Base-by-base conservation (phyloP, 352 stramenopile genomes). In the Phytophthora pinifolia region DNA sequence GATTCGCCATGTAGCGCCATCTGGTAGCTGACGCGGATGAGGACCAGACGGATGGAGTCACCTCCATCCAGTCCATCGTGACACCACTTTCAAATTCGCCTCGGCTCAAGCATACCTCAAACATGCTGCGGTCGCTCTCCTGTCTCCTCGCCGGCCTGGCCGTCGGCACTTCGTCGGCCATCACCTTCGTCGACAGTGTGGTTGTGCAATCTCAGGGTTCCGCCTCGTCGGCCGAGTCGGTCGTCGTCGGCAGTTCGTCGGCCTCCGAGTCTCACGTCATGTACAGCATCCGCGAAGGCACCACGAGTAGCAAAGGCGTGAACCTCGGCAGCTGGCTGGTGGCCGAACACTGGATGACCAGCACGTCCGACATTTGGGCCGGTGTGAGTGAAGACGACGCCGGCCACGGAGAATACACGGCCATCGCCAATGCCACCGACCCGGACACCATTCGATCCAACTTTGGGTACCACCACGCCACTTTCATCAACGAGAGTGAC, bases 271-370 rank as follows among this genome's bases (percentile, higher is more conserved):
- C 42, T 3, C 83, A 93, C 48, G 50, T 93, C 4, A 71, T 88
- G 59, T 64, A 67, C 30, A 54, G 61, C 22, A 92, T 94, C 56
- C 81, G 81, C 41, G 59, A 61, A 17, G 83, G 81, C 2, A 46
- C 55, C 9, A 69, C 70, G 4, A 65, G 50, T 13, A 80, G 67
- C 46, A 75, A 75, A 43, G 84, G 78, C 18, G 84, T 92, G 31
- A 91, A 91, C 54, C 67, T 94, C 29, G 84, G 84, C 15, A 72
- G 71, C 15, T 94, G 84, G 81, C 76, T 92, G 29, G 81, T 92
- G 17, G 72, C 72, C 9, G 84, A 94, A 64, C 35, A 88, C 51
- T 94, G 84, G 81, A 94, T 94, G 84, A 88, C 79, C 9, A 63
- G 27, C 15, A 56, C 62, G 0, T 66, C 77, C 7, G 67, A 85